phyloP scores from a whole-genome alignment of 129 eudicot genomes.

The Lactuca saligna region DNA sequence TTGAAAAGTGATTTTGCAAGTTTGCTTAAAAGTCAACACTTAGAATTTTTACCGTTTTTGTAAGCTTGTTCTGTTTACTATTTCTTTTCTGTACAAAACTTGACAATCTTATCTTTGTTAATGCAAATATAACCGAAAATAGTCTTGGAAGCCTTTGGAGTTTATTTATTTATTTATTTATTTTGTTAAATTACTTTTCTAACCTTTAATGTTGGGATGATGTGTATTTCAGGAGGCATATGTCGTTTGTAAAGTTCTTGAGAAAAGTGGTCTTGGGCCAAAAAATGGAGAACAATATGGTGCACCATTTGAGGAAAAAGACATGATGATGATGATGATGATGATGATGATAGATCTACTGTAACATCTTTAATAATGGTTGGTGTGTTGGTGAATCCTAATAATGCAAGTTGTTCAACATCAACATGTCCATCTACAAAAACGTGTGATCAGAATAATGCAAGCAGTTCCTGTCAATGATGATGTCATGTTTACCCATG shows the following conservation, averaged over 20 bases:
- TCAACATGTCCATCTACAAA: constrained; percentile 20
- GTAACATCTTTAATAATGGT: neutral
- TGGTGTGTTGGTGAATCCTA: neutral
- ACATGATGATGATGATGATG: constrained; percentile 21
- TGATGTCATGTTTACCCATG: constrained; percentile 11
- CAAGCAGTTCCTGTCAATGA: constrained; percentile 4
- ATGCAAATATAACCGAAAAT: neutral
- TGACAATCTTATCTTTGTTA: too few relatives aligned
- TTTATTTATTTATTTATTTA: too few relatives aligned
- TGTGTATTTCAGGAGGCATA: constrained; percentile 53
- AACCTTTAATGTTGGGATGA: neutral
- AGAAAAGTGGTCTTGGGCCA: constrained; percentile 78
- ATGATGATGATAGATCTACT: constrained; percentile 14
- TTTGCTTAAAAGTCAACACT: too few relatives aligned
- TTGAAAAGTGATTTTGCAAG: neutral
- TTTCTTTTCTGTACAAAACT: too few relatives aligned
- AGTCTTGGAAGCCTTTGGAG: neutral
- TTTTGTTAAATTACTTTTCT: neutral
- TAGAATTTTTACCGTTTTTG: too few relatives aligned
- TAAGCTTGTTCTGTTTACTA: too few relatives aligned
- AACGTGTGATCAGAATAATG: neutral
- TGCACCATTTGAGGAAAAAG: constrained; percentile 70
- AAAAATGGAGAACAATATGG: constrained; percentile 77
- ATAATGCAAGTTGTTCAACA: neutral
- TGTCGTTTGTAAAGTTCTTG: constrained; percentile 55